These are phyloP conservation scores for Spathaspora hagerdaliae DNA, from an alignment of 805 yeast genomes.

Conservation along the genomic window DNA sequence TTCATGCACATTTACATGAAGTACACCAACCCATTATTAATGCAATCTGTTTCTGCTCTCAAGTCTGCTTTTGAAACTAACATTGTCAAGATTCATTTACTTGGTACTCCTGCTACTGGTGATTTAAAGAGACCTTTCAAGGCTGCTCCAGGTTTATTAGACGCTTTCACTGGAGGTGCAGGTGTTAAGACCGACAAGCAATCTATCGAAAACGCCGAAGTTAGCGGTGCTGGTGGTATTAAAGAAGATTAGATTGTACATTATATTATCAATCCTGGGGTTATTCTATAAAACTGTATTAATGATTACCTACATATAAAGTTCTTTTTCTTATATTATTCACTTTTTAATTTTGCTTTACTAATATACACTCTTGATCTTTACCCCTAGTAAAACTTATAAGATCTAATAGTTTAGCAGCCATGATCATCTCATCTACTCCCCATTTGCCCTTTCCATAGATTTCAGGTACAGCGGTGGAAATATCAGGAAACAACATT, in stretches of 20 bases:
- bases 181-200: conserved; percentile 79
- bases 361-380: conserved; percentile 41
- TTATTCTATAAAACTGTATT: not conserved
- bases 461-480: conserved; percentile 52
- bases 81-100: conserved; percentile 85
- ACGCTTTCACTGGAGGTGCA: conserved; percentile 53
- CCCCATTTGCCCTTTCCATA: conserved; percentile 50
- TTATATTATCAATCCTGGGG: too few relatives aligned
- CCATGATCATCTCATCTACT: conserved; percentile 43
- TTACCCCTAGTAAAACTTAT: conserved; percentile 45
- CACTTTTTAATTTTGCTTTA: conserved; percentile 11
- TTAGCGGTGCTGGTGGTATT: conserved; percentile 81
- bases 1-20: conserved; percentile 98
- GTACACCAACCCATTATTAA: conserved; percentile 93
- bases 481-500: conserved; percentile 46
- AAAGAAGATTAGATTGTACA: conserved; percentile 63
- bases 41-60: conserved; percentile 89
- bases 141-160: conserved; percentile 53
- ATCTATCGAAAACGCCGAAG: conserved; percentile 79
- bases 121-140: conserved; percentile 97
- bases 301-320: not conserved
- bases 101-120: conserved; percentile 78
- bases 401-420: conserved; percentile 50
- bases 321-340: not conserved
- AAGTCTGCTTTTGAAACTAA: conserved; percentile 88